A percentile compares a stretch with the other conserved stretches of the same genome.
Evolutionary conservation across 2,329 filamentous ascomycete genomes (phyloP).

Genomic region (Pseudohalonectria lignicola): DNA sequence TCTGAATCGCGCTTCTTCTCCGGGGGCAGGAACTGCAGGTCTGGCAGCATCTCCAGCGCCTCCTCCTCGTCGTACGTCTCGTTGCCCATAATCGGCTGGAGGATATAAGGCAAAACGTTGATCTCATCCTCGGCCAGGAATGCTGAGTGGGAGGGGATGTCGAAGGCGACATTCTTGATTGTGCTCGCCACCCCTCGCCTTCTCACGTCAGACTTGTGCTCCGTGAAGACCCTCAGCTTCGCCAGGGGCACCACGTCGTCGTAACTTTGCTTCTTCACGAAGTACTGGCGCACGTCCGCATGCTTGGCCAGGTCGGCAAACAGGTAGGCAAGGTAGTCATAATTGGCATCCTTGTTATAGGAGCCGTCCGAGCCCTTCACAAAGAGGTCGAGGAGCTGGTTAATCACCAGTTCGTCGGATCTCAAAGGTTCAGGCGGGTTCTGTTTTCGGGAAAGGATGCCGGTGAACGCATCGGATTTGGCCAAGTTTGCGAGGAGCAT

Average conservation of each 20-base stretch:
- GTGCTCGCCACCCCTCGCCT: conserved; percentile 91
- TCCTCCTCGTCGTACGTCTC: conserved; percentile 89
- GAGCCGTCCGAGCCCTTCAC: conserved; percentile 77
- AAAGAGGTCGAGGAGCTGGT: conserved; percentile 91
- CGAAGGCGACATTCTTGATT: conserved; percentile 89
- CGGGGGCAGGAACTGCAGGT: conserved; percentile 78
- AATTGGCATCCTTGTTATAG: conserved; percentile 79
- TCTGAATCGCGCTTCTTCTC: conserved; percentile 83
- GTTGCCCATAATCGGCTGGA: conserved; percentile 77
- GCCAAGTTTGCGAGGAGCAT: conserved; percentile 91
- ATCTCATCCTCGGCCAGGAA: conserved; percentile 64
- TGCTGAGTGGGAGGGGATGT: conserved; percentile 58
- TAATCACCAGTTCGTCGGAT: conserved; percentile 63
- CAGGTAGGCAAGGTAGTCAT: conserved; percentile 86
- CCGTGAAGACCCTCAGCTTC: conserved; percentile 90
- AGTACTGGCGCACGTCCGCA: conserved; percentile 61
- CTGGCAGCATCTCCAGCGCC: conserved; percentile 73
- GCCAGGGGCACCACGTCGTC: conserved; percentile 79
- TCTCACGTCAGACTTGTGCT: conserved; percentile 64
- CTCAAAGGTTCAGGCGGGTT: conserved; percentile 57
- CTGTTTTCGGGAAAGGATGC: conserved; percentile 58
- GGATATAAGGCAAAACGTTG: conserved; percentile 76
- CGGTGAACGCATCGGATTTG: conserved; percentile 65
- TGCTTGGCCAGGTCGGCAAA: conserved; percentile 90
- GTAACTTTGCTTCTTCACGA: conserved; percentile 62